Evolutionary conservation across 768 basidiomycete genomes (phyloP).

Genomic region (Auricularia auricula-judae): DNA sequence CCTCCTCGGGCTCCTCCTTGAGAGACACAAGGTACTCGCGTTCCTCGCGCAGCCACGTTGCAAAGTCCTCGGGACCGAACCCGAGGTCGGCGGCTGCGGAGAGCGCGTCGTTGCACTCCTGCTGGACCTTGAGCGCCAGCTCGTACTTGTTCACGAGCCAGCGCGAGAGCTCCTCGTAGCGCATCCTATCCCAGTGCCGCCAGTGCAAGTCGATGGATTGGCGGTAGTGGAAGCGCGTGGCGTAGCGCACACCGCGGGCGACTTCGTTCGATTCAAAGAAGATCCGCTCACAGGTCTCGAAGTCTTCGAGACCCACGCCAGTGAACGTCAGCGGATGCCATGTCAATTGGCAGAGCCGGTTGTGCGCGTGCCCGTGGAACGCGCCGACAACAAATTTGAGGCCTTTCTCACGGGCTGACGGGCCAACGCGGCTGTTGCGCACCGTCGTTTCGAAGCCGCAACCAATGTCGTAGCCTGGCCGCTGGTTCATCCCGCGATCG

Average conservation of each 20-base stretch:
- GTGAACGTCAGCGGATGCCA: constrained; percentile 18
- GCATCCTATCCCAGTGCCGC: constrained; percentile 12
- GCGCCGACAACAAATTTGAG: constrained; percentile 12
- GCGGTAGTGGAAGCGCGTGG: constrained; percentile 17
- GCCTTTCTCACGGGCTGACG: no score
- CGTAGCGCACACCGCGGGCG: constrained; percentile 10
- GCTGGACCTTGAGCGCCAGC: neutral
- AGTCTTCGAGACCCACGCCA: constrained; percentile 17
- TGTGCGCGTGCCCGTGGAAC: constrained; percentile 22
- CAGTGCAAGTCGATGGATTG: constrained; percentile 16
- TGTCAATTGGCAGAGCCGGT: constrained; percentile 16
- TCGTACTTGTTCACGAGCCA: constrained; percentile 7
- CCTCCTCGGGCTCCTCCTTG: constrained; percentile 7
- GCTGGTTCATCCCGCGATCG: neutral
- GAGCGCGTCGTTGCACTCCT: neutral
- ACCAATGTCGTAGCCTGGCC: neutral
- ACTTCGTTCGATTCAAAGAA: constrained; percentile 17
- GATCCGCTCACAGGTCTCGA: constrained; percentile 18
- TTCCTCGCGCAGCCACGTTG: constrained; percentile 8
- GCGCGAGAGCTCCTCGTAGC: constrained; percentile 11
- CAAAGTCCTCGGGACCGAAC: constrained; percentile 4
- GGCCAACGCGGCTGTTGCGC: neutral
- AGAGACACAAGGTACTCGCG: constrained; percentile 2
- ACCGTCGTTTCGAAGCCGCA: neutral
- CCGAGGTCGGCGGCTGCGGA: neutral